Conservation (phyloP, 257 asterid species). For the Coffea canephora region DNA sequence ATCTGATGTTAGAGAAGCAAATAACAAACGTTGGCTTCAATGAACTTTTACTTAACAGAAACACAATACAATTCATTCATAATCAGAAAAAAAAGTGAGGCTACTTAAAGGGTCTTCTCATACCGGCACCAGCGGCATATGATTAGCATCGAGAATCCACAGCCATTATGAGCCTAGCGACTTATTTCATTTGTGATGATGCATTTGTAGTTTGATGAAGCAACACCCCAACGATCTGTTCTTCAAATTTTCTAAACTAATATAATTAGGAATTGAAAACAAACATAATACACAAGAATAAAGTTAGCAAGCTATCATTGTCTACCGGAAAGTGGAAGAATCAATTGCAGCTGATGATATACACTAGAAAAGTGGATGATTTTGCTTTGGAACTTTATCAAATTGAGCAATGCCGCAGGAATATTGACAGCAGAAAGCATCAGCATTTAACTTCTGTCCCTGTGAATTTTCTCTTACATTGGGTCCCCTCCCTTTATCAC, state of each 20-base stretch:
- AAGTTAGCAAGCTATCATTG: neutral
- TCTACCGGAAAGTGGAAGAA: slow-evolving; percentile 11
- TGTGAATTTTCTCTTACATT: neutral
- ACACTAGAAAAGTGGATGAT: slow-evolving; percentile 17
- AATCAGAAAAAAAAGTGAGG: too few relatives aligned
- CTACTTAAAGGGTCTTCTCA: too few relatives aligned
- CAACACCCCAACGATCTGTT: neutral
- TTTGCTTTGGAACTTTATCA: slow-evolving; percentile 16
- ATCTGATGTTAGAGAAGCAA: too few relatives aligned
- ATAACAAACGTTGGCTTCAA: too few relatives aligned
- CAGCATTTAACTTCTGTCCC: neutral
- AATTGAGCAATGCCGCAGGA: slow-evolving; percentile 22
- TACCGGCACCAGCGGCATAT: too few relatives aligned
- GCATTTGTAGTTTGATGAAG: neutral
- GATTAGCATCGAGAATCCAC: too few relatives aligned
- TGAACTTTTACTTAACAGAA: too few relatives aligned
- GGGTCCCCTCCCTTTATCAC: neutral
- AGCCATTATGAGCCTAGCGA: too few relatives aligned
- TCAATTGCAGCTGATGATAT: slow-evolving; percentile 9
- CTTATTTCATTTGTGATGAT: neutral
- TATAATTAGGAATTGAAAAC: neutral
- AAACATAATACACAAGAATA: neutral
- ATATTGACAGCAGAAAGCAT: slow-evolving; percentile 20
- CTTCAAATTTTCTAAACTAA: neutral
- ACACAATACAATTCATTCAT: too few relatives aligned